These are phyloP conservation scores for Monosporascus sp. DNA, from an alignment of 2,329 filamentous ascomycete genomes.

Conservation along the genomic window DNA sequence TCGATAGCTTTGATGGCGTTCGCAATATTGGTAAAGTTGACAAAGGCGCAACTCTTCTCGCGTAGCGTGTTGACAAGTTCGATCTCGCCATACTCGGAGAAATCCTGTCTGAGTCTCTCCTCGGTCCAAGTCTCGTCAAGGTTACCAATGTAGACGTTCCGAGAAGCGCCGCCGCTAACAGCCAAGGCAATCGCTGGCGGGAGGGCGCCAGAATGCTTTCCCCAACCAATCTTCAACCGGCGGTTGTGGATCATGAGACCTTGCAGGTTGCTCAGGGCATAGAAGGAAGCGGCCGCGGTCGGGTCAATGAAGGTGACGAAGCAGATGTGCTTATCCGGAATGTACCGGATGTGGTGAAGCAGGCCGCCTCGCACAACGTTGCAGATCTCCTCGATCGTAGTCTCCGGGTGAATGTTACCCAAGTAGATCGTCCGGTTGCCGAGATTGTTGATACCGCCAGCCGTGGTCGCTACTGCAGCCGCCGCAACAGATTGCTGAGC, in stretches of 20 bases:
- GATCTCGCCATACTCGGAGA: slow-evolving; percentile 95
- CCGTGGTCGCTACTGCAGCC: slow-evolving; percentile 91
- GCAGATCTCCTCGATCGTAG: slow-evolving; percentile 98
- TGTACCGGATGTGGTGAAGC: slow-evolving; percentile 96
- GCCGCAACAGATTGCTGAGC: slow-evolving; percentile 97
- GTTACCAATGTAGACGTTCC: slow-evolving; percentile 97
- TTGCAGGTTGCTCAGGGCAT: slow-evolving; percentile 93
- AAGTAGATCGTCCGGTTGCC: slow-evolving; percentile 97
- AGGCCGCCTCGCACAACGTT: slow-evolving; percentile 95
- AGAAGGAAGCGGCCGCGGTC: slow-evolving; percentile 95
- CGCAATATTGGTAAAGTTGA: slow-evolving; percentile 99
- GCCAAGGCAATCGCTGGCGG: slow-evolving; percentile 93
- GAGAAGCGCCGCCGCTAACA: slow-evolving; percentile 93
- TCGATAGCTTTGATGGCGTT: slow-evolving; percentile 99
- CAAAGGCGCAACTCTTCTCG: slow-evolving; percentile 98
- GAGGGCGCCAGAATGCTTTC: slow-evolving; percentile 94
- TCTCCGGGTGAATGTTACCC: slow-evolving; percentile 98
- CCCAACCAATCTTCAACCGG: slow-evolving; percentile 97
- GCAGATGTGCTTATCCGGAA: slow-evolving; percentile 99
- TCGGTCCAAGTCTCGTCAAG: slow-evolving; percentile 96
- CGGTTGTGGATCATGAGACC: slow-evolving; percentile 99
- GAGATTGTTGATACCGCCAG: slow-evolving; percentile 93
- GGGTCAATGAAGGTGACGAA: slow-evolving; percentile 99
- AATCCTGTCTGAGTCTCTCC: slow-evolving; percentile 91
- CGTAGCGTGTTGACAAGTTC: slow-evolving; percentile 93